phyloP scores from a whole-genome alignment of 345 rosid species.

The Eutrema heterophyllum region DNA sequence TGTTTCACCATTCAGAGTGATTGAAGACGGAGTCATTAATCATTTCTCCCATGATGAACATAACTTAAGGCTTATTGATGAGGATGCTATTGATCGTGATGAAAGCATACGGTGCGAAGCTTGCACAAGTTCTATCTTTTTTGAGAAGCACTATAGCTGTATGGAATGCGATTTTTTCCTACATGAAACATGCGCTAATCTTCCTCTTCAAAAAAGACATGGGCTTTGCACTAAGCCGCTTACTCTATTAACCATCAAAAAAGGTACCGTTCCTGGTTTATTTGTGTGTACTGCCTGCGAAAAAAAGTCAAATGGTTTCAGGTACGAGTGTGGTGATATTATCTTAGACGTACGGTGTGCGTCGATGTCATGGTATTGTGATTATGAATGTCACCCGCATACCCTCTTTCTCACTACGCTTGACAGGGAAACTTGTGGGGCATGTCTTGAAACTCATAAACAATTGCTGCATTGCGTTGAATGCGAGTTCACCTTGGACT shows the following conservation, averaged over 20 bases:
- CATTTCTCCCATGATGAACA: conserved; percentile 5
- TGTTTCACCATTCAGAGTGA: background rate
- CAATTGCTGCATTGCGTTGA: background rate
- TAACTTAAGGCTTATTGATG: background rate
- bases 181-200: conserved; percentile 14
- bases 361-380: background rate
- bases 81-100: background rate
- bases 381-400: background rate
- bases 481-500: background rate
- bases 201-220: background rate
- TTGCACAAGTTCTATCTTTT: background rate
- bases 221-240: background rate
- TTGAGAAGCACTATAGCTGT: background rate
- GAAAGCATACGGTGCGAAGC: background rate
- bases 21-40: background rate
- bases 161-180: background rate
- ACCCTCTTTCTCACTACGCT: background rate
- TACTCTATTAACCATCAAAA: background rate
- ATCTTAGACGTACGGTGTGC: background rate
- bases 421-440: background rate
- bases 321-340: background rate
- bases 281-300: background rate
- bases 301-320: background rate
- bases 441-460: background rate
- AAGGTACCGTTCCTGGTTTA: background rate